phyloP scores from a whole-genome alignment of 2,329 filamentous ascomycete species.

The Ceratocystis variospora region DNA sequence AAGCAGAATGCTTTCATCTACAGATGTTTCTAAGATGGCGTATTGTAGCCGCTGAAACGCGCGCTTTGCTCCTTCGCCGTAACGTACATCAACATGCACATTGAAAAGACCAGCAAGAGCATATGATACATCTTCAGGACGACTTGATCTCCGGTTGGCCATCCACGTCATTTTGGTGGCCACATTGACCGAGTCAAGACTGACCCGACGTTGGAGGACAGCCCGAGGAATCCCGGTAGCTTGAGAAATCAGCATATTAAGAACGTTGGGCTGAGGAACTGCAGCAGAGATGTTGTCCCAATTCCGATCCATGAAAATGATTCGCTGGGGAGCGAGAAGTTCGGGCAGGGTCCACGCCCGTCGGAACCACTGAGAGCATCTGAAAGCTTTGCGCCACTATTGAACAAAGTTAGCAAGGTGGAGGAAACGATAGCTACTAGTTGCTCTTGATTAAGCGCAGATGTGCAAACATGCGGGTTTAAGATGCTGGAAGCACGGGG shows the following conservation, averaged over 20 bases:
- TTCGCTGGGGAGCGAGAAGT: conserved; percentile 16
- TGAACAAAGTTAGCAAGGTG: not conserved
- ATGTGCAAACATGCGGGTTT: too few relatives aligned
- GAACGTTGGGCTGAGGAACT: not conserved
- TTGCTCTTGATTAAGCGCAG: too few relatives aligned
- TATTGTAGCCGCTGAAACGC: conserved; percentile 25
- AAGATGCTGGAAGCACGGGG: too few relatives aligned
- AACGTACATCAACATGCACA: conserved; percentile 26
- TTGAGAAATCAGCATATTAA: conserved; percentile 6
- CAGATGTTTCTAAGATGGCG: conserved; percentile 23
- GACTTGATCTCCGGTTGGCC: conserved; percentile 22
- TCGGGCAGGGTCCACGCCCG: conserved; percentile 20
- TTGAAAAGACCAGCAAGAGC: conserved; percentile 26
- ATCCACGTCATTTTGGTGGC: conserved; percentile 26
- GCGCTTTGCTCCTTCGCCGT: conserved; percentile 24
- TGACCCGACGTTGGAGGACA: not conserved
- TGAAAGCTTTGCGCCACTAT: conserved; percentile 18
- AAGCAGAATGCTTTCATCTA: conserved; percentile 24
- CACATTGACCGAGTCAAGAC: conserved; percentile 9
- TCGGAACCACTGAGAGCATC: conserved; percentile 19
- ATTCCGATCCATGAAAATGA: conserved; percentile 16
- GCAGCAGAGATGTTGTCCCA: conserved; percentile 17
- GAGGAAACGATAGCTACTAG: not conserved
- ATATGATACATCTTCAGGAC: conserved; percentile 25
- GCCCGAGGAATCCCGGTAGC: conserved; percentile 10